Evolutionary conservation across 2,329 filamentous ascomycete species (phyloP).

Genomic region (Trichoderma endophyticum): DNA sequence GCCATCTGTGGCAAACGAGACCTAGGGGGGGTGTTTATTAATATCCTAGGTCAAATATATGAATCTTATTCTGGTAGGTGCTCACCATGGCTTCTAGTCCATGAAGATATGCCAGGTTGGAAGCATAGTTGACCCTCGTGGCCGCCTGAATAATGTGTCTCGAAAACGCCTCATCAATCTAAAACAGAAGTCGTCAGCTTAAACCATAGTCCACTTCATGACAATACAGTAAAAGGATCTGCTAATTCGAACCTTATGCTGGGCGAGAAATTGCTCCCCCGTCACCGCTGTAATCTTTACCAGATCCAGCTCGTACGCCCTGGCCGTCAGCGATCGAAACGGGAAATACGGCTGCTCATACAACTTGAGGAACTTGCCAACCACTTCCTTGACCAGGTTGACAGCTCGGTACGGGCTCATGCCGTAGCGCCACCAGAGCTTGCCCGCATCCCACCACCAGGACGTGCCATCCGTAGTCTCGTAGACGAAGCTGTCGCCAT

Average conservation of each 20-base stretch:
- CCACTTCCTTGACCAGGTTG: constrained; percentile 65
- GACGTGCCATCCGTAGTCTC: constrained; percentile 56
- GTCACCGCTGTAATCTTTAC: constrained; percentile 64
- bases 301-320: constrained; percentile 65
- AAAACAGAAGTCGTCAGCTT: not conserved
- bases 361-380: constrained; percentile 72
- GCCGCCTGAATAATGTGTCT: constrained; percentile 84
- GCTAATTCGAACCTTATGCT: constrained; percentile 51
- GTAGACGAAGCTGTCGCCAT: constrained; percentile 72
- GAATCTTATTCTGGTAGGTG: not conserved
- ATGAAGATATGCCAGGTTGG: constrained; percentile 82
- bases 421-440: constrained; percentile 83
- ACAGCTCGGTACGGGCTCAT: constrained; percentile 71
- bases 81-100: constrained; percentile 78
- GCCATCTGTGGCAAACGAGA: constrained; percentile 85
- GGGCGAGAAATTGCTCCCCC: constrained; percentile 67
- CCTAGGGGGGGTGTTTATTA: constrained; percentile 34
- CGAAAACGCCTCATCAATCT: constrained; percentile 65
- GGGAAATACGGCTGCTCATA: constrained; percentile 84
- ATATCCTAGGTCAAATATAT: not conserved
- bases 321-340: constrained; percentile 70
- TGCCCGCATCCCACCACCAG: constrained; percentile 76
- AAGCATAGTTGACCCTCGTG: constrained; percentile 92
- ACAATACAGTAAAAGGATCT: not conserved
- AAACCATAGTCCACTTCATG: not conserved